Evolutionary conservation across 1,284 basidiomycete species (phyloP).

Genomic region (Hypsizygus ulmarius): DNA sequence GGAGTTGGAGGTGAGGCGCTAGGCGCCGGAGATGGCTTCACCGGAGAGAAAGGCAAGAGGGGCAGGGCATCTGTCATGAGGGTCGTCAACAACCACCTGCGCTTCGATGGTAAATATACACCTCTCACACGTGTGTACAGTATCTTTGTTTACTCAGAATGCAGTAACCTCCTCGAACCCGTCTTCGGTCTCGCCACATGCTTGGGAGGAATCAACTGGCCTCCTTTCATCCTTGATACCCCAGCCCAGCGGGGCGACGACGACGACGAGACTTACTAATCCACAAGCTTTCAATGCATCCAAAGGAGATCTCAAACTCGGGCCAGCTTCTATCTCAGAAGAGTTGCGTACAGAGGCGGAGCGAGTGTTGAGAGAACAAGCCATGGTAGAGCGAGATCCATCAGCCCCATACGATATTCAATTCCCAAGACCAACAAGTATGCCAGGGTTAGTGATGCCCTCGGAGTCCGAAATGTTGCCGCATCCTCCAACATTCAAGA

Average conservation of each 20-base stretch:
- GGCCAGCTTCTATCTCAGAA: constrained; percentile 73
- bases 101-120: constrained; percentile 74
- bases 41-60: constrained; percentile 77
- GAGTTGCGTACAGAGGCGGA: constrained; percentile 80
- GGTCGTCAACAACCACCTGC: constrained; percentile 91
- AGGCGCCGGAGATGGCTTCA: constrained; percentile 79
- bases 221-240: constrained; percentile 77
- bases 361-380: constrained; percentile 69
- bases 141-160: constrained; percentile 25
- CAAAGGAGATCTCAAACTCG: constrained; percentile 80
- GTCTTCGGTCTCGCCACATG: constrained; percentile 55
- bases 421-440: constrained; percentile 43
- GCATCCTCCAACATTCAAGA: constrained; percentile 78
- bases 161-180: constrained; percentile 71
- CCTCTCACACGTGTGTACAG: constrained; percentile 7
- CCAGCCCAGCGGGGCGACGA: constrained; percentile 45
- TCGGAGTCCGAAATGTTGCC: constrained; percentile 76
- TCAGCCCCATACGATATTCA: constrained; percentile 62
- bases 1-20: constrained; percentile 84
- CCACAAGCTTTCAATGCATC: constrained; percentile 73
- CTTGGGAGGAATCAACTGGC: constrained; percentile 83
- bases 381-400: constrained; percentile 66
- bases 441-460: constrained; percentile 60
- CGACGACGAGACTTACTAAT: constrained; percentile 38
- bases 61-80: constrained; percentile 85